Evolutionary conservation across 2,329 filamentous ascomycete genomes (phyloP), one percentile per base, ranked within the genome.

Genomic region (Claviceps cyperi): DNA sequence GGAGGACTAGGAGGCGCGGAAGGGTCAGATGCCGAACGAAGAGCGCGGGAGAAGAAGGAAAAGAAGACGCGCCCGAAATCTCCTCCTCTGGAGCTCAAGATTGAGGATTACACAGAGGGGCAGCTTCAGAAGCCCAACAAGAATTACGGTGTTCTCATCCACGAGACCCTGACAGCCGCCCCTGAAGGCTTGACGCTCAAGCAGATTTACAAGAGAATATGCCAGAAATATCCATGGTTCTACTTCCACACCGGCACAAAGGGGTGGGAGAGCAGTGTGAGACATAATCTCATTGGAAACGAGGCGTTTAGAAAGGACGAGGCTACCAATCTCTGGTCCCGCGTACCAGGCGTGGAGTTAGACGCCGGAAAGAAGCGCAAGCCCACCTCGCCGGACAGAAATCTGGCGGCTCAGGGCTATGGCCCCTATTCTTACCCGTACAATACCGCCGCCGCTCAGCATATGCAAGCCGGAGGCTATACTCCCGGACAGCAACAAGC

Each of bases 181-280:
- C 66, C 70, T 2, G 71, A 76, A 3, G 76, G 76, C 4, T 63
- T 80, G 41, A 76, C 73, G 3, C 68, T 81, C 44, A 79, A 80
- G 61, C 77, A 80, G 62, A 79, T 80, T 50, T 81, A 81, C 64
- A 80, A 80, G 62, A 69, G 76, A 46, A 81, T 81, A 49, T 75
- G 74, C 55, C 67, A 69, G 52, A 69, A 69, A 55, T 80, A 80
- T 55, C 76, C 76, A 9, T 80, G 73, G 69, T 81, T 77, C 55
- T 76, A 74, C 55, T 80, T 80, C 57, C 69, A 68, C 49, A 75
- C 76, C 17, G 76, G 78, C 58, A 80, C 77, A 5, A 81, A 79
- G 59, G 77, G 77, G n/a, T 81, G 77, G 77, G 77, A 81, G 60
- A 80, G 77, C 55, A 80, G 76, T 56, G 77, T 81, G n/a, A 74